These are phyloP conservation scores for Tetrapyrgos nigripes DNA, from an alignment of 1,284 basidiomycete species.

Conservation along the genomic window DNA sequence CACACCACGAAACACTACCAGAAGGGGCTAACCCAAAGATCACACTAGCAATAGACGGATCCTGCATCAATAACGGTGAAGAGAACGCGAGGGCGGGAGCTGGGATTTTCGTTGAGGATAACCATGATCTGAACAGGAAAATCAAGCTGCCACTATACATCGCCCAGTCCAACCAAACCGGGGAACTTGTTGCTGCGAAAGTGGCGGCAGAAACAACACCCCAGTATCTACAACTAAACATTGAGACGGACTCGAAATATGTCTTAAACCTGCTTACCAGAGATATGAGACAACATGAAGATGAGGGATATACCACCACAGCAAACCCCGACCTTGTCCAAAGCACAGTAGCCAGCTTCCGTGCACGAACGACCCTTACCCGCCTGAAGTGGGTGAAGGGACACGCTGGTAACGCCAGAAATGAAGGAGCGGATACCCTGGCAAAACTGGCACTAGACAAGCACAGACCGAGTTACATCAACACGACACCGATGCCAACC, in stretches of 20 bases:
- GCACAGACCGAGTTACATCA: not conserved
- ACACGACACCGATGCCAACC: not conserved
- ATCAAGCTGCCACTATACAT: constrained; percentile 20
- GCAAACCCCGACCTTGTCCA: constrained; percentile 15
- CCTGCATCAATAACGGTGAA: constrained; percentile 23
- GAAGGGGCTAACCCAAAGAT: not conserved
- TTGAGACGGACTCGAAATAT: constrained; percentile 26
- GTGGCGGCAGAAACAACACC: constrained; percentile 1
- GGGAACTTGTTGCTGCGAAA: constrained; percentile 21
- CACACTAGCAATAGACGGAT: constrained; percentile 27
- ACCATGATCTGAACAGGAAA: constrained; percentile 20
- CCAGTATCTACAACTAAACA: constrained; percentile 4
- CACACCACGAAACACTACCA: not conserved
- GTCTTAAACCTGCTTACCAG: constrained; percentile 24
- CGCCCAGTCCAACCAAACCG: constrained; percentile 27
- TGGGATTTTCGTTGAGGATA: constrained; percentile 22
- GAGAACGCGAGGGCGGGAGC: constrained; percentile 20
- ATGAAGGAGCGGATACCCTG: constrained; percentile 22
- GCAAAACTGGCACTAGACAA: constrained; percentile 3
- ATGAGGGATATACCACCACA: constrained; percentile 20
- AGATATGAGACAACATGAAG: constrained; percentile 21
- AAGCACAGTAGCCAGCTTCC: constrained; percentile 9
- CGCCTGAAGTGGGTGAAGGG: constrained; percentile 23
- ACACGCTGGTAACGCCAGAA: constrained; percentile 18
- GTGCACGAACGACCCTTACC: constrained; percentile 12